A percentile compares a stretch with the other conserved stretches of the same genome.
These are phyloP conservation scores for Calonectria leucothoes DNA, from an alignment of 2,329 filamentous ascomycete genomes.

Conservation along the genomic window DNA sequence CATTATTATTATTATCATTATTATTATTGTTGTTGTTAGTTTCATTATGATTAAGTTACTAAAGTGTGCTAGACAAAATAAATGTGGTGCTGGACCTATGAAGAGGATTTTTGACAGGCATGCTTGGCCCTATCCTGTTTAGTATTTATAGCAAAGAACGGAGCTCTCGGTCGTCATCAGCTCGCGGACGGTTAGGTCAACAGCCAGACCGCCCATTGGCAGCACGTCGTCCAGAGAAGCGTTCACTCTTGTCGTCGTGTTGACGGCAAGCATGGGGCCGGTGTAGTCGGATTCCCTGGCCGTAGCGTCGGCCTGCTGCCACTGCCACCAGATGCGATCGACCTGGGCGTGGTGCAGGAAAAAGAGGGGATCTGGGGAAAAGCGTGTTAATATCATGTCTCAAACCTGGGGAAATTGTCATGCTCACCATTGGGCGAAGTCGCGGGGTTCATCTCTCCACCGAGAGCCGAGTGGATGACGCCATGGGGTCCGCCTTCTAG, in stretches of 20 bases:
- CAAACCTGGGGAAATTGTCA: too few species aligned
- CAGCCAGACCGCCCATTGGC: not conserved
- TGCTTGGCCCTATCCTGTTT: not conserved
- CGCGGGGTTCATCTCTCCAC: not conserved
- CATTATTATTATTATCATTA: too few species aligned
- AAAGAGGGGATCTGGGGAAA: not conserved
- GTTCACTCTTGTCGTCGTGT: not conserved
- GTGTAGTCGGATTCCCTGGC: not conserved
- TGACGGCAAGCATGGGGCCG: not conserved
- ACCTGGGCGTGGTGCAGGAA: not conserved
- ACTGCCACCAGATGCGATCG: not conserved
- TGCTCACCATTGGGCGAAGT: not conserved
- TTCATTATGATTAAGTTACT: not conserved
- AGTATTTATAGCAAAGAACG: not conserved
- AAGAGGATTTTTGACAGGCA: not conserved
- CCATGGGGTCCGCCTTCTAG: not conserved
- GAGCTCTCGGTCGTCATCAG: not conserved
- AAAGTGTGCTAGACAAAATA: not conserved
- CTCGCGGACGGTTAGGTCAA: not conserved
- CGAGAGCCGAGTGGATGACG: not conserved
- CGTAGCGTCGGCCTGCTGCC: not conserved
- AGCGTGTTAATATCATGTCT: not conserved
- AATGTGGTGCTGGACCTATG: not conserved
- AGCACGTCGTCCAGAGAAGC: not conserved
- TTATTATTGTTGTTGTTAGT: too few species aligned